Percentiles rank a stretch among this genome's conserved stretches.
phyloP scores from a whole-genome alignment of 176 grass and related monocot genomes.

The Carex littledalei region DNA sequence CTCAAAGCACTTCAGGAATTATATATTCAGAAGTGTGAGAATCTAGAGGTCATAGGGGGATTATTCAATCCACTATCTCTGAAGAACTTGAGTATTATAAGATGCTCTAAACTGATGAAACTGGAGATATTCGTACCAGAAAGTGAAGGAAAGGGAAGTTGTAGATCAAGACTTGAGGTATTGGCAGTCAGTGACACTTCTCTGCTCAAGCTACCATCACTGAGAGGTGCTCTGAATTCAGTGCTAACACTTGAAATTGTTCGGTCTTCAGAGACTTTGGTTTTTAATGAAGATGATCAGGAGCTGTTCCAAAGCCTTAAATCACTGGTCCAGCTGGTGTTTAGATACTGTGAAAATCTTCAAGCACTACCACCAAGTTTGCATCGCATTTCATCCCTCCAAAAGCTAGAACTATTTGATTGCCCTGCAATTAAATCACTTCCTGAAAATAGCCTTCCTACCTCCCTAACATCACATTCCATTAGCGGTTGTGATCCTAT shows the following conservation, averaged over 20 bases:
- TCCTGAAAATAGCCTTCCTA: not conserved
- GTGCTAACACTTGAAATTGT: not conserved
- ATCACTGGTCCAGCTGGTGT: constrained; percentile 2
- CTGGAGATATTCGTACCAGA: not conserved
- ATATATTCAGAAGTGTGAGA: not conserved
- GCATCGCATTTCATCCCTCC: not conserved
- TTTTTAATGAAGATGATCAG: constrained; percentile 1
- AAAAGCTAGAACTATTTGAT: not conserved
- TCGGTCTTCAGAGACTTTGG: not conserved
- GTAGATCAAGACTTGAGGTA: constrained; percentile 9
- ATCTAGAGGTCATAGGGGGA: not conserved
- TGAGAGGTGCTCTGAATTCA: not conserved
- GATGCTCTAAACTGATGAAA: not conserved
- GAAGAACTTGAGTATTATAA: constrained; percentile 12
- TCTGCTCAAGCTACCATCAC: not conserved
- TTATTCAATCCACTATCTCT: constrained; percentile 2
- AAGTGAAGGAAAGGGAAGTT: not conserved
- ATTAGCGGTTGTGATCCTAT: not conserved
- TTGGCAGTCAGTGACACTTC: not conserved
- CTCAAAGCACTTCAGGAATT: not conserved
- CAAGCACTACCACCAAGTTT: not conserved
- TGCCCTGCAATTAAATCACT: constrained; percentile 6
- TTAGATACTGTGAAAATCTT: not conserved
- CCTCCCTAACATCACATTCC: not conserved
- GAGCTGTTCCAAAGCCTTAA: not conserved